Evolutionary conservation across 73 alveolate genomes (phyloP).

Genomic region (Tetrahymena elliotti): DNA sequence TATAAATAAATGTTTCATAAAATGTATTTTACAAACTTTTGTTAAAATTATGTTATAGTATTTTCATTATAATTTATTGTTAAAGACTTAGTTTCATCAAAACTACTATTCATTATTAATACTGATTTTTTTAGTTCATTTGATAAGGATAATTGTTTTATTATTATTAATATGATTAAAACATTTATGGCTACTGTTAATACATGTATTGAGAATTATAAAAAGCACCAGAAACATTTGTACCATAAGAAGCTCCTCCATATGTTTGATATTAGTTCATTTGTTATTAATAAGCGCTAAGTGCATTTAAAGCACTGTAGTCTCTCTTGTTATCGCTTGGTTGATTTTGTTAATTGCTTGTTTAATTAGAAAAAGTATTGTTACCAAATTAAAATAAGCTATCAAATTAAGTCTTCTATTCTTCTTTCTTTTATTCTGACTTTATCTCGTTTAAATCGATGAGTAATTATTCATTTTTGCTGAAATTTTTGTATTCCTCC

Average conservation of each 20-base stretch:
- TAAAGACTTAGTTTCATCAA: too few species aligned
- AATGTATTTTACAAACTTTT: not conserved
- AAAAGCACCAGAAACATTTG: not conserved
- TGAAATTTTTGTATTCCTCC: not conserved
- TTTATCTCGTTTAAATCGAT: not conserved
- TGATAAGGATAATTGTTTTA: not conserved
- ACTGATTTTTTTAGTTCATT: not conserved
- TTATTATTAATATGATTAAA: not conserved
- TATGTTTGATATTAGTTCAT: not conserved
- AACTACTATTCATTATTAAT: not conserved
- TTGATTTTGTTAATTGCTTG: too few species aligned
- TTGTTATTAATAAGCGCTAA: not conserved
- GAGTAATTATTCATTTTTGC: not conserved
- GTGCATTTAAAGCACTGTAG: not conserved
- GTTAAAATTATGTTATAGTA: not conserved
- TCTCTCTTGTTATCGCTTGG: not conserved
- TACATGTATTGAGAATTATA: not conserved
- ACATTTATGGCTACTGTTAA: not conserved
- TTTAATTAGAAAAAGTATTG: not conserved
- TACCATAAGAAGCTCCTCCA: not conserved
- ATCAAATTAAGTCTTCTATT: not conserved
- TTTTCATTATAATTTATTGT: too few species aligned
- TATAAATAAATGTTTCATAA: not conserved
- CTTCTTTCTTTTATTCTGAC: not conserved
- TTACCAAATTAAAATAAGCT: not conserved